Conservation (phyloP, 2,329 filamentous ascomycete species). For the Fonsecaea pedrosoi region DNA sequence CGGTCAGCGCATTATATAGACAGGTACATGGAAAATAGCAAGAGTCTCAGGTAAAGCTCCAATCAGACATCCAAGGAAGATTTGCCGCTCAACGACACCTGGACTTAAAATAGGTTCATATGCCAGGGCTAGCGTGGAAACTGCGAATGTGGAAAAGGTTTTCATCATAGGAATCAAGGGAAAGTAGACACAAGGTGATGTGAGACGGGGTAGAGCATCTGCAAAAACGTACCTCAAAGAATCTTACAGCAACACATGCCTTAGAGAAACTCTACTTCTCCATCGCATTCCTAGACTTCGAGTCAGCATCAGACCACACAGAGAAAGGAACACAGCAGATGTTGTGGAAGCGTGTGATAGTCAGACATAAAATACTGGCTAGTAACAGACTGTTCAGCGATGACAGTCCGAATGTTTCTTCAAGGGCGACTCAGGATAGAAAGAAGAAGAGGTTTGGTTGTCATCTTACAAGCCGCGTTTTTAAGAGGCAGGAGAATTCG, state of each 20-base stretch:
- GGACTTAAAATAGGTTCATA: constrained; percentile 55
- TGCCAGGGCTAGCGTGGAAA: constrained; percentile 65
- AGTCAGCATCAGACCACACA: not conserved
- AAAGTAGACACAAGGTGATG: not conserved
- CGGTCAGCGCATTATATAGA: constrained; percentile 20
- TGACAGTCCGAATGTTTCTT: constrained; percentile 66
- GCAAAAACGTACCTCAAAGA: constrained; percentile 22
- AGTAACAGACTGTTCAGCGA: constrained; percentile 72
- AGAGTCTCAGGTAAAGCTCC: constrained; percentile 1
- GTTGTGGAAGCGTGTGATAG: constrained; percentile 38
- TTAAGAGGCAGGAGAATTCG: not conserved
- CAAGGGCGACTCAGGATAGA: constrained; percentile 71
- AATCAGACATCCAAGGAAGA: constrained; percentile 63
- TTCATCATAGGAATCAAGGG: constrained; percentile 56
- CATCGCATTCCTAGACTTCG: not conserved
- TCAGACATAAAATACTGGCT: constrained; percentile 75
- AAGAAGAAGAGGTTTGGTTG: constrained; percentile 64
- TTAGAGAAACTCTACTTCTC: not conserved
- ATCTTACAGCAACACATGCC: not conserved
- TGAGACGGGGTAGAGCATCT: not conserved
- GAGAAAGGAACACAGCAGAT: not conserved
- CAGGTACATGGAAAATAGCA: constrained; percentile 5
- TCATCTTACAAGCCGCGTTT: constrained; percentile 60
- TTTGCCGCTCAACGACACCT: constrained; percentile 55
- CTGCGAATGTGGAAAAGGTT: constrained; percentile 65